These are phyloP conservation scores for Microbotryum silenes-acaulis DNA, from an alignment of 1,284 basidiomycete species.

Conservation along the genomic window DNA sequence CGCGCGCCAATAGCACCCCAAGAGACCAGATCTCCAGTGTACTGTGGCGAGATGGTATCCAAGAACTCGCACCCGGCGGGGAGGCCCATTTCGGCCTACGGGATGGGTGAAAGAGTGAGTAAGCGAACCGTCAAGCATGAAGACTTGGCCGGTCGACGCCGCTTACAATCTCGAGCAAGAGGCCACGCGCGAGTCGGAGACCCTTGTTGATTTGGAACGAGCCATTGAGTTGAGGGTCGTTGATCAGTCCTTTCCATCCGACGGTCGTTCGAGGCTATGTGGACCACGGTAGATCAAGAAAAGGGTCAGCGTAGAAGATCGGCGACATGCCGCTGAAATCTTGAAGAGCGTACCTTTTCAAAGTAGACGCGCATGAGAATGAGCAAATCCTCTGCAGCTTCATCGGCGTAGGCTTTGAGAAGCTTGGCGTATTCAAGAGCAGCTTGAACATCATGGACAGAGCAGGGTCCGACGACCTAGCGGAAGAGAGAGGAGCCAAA, in stretches of 20 bases:
- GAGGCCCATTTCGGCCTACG: slow-evolving; percentile 40
- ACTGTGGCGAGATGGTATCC: slow-evolving; percentile 83
- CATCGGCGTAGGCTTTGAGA: slow-evolving; percentile 70
- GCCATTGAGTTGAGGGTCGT: slow-evolving; percentile 74
- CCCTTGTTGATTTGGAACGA: slow-evolving; percentile 92
- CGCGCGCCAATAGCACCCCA: slow-evolving; percentile 98
- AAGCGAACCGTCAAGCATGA: background rate
- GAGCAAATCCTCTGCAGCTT: slow-evolving; percentile 73
- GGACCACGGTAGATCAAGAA: too few species aligned
- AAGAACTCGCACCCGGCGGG: slow-evolving; percentile 43
- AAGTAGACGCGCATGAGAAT: slow-evolving; percentile 97
- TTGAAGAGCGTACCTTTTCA: slow-evolving; percentile 54
- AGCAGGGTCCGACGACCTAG: slow-evolving; percentile 63
- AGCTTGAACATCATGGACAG: slow-evolving; percentile 77
- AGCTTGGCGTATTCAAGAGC: slow-evolving; percentile 71
- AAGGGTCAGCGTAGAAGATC: background rate
- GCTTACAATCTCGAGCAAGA: slow-evolving; percentile 68
- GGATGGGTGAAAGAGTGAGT: background rate
- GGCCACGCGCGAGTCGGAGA: slow-evolving; percentile 76
- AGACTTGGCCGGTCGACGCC: slow-evolving; percentile 49
- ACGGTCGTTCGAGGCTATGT: slow-evolving; percentile 76
- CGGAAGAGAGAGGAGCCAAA: slow-evolving; percentile 3
- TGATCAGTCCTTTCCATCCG: slow-evolving; percentile 98
- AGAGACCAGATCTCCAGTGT: slow-evolving; percentile 87
- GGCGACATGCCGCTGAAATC: background rate